Evolutionary conservation across 179 eudicot species (phyloP), one percentile per base, ranked within the genome.

Genomic region (Actinidia arguta): DNA sequence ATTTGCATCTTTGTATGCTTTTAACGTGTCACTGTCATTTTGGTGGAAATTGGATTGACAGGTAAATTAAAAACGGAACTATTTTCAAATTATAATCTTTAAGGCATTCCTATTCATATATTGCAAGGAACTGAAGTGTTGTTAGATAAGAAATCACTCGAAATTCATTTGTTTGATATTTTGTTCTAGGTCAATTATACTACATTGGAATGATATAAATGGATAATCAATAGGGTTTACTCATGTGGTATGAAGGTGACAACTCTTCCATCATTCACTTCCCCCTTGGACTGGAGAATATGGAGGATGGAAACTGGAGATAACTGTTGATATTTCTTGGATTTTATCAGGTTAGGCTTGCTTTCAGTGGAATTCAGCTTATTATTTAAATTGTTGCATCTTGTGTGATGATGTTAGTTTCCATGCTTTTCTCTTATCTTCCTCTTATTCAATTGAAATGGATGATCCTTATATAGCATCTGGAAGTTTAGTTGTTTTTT

Each of bases 201-300:
- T 36, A 98, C 99, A 76, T 73, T 97, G 83, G 99, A 97, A 83
- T 85, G 99, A 69, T 97, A 97, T 80, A 95, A 88, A 82, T 95
- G 98, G 99, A 97, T 97, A 85, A 92, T 97, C 75, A 82, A 84
- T 56, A 90, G 92, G 90, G 98, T 90, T 67, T 97, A 83, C 44
- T 90, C 92, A 44, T 92, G 91, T 87, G 98, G 97, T 83, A 95
- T 97, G 99, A 97, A 97, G 88, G 99, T 97, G 75, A 97, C 95
- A 98, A 79, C 83, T 97, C 82, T 97, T 97, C 83, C 99, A 97
- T 82, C 99, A 95, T 83, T 97, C 99, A 55, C 90, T 97, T 80
- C 99, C 99, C 48, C 93, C 98, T 50, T 97, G 99, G 99, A 98
- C 99, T 73, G 98, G 95, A 79, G 98, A 95, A 73, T 97, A 95